Conservation (phyloP, 495 filamentous ascomycete genomes). For the Podospora appendiculata region DNA sequence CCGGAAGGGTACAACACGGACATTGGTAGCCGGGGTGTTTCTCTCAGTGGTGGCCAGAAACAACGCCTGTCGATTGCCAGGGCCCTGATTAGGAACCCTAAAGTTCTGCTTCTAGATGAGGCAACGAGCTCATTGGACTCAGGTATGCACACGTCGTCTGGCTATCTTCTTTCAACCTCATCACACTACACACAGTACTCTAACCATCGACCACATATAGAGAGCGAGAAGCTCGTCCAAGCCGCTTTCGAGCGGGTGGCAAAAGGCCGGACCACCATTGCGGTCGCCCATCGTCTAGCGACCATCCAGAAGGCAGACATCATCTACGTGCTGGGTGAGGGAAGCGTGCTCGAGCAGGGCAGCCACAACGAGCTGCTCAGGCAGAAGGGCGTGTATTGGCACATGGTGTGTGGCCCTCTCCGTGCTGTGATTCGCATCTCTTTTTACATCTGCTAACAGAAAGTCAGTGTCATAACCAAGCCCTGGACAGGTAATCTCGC, state of each 20-base stretch:
- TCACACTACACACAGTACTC: background rate
- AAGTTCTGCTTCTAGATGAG: conserved; percentile 69
- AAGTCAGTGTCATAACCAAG: conserved; percentile 32
- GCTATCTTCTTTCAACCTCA: background rate
- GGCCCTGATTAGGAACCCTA: conserved; percentile 64
- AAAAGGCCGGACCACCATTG: conserved; percentile 57
- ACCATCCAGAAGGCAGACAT: conserved; percentile 48
- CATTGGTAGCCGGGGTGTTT: conserved; percentile 53
- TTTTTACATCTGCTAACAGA: background rate
- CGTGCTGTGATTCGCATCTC: no score
- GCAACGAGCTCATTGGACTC: conserved; percentile 71
- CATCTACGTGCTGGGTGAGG: conserved; percentile 45
- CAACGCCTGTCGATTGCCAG: conserved; percentile 71
- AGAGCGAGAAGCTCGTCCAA: conserved; percentile 65
- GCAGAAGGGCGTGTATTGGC: conserved; percentile 39
- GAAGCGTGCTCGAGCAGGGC: conserved; percentile 46
- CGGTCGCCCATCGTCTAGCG: conserved; percentile 56
- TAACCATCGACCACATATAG: conserved; percentile 6
- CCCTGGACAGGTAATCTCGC: conserved; percentile 23
- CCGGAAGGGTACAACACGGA: conserved; percentile 53
- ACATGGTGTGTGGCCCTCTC: conserved; percentile 19
- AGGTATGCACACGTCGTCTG: conserved; percentile 3
- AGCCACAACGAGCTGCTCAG: conserved; percentile 41
- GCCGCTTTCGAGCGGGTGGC: conserved; percentile 56
- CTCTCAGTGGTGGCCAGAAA: conserved; percentile 69